Conservation (phyloP, 768 basidiomycete species). For the Phaeolepiota aurea region DNA sequence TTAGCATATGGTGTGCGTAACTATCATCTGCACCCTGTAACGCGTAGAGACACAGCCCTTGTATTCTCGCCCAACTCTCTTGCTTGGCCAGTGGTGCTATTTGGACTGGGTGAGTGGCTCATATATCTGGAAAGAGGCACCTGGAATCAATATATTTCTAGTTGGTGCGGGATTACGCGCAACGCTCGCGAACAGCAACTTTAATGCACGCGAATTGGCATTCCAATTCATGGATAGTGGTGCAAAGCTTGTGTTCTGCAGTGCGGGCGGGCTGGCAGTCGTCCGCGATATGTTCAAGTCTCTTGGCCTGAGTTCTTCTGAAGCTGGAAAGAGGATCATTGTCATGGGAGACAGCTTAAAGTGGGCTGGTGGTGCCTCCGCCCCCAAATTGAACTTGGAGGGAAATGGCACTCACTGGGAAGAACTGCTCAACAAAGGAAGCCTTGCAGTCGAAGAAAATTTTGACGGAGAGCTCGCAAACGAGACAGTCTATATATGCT, state of each 20-base stretch:
- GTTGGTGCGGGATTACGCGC: conserved; percentile 61
- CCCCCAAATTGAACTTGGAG: conserved; percentile 14
- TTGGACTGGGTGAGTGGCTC: conserved; percentile 30
- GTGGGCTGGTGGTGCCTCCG: conserved; percentile 35
- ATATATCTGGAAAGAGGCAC: too few relatives aligned
- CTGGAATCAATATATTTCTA: conserved; percentile 9
- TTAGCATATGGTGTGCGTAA: conserved; percentile 51
- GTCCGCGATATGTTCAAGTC: conserved; percentile 49
- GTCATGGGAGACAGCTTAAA: conserved; percentile 40
- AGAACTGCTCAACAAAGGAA: conserved; percentile 43
- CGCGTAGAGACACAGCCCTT: conserved; percentile 49
- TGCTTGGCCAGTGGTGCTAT: conserved; percentile 36
- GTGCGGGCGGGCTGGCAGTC: conserved; percentile 50
- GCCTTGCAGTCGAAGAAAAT: conserved; percentile 41
- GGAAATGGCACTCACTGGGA: conserved; percentile 30
- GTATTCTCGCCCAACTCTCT: conserved; percentile 67
- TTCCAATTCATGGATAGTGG: conserved; percentile 66
- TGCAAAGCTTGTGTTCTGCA: conserved; percentile 55
- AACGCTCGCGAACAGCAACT: conserved; percentile 69
- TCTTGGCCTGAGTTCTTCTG: conserved; percentile 34
- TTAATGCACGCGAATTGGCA: conserved; percentile 58
- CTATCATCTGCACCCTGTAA: conserved; percentile 23
- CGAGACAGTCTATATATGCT: conserved; percentile 61
- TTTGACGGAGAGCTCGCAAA: conserved; percentile 43
- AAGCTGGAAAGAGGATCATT: conserved; percentile 47